These are phyloP conservation scores for Bolboschoenus planiculmis DNA, from an alignment of 176 grass and related monocot species.

Conservation along the genomic window DNA sequence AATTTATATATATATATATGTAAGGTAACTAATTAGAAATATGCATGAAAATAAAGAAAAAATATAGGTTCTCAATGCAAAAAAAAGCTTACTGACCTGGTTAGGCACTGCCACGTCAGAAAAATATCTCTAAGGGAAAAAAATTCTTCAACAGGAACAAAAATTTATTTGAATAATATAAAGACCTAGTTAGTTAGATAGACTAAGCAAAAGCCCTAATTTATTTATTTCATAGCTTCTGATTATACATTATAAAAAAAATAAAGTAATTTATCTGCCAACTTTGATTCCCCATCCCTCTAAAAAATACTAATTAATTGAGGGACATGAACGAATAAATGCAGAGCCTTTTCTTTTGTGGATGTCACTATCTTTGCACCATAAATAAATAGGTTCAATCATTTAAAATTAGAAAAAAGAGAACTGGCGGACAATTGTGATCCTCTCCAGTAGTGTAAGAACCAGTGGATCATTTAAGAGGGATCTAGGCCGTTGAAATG, in stretches of 20 bases:
- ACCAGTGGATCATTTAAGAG: too few species aligned
- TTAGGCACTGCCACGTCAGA: background rate
- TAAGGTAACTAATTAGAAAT: background rate
- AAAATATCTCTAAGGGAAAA: background rate
- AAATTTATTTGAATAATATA: background rate
- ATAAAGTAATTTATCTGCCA: constrained; percentile 1
- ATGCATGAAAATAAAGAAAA: background rate
- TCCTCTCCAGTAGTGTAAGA: background rate
- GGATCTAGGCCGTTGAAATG: background rate
- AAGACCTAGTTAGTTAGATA: background rate
- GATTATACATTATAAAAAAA: background rate
- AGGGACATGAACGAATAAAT: background rate
- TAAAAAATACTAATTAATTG: background rate
- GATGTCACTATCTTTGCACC: background rate
- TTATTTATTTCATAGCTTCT: background rate
- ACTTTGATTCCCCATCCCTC: background rate
- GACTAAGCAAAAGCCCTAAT: background rate
- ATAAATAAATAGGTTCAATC: constrained; percentile 13
- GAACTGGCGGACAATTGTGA: background rate
- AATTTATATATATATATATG: background rate
- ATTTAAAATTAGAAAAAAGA: constrained; percentile 14
- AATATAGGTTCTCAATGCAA: background rate
- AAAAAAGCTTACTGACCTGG: background rate
- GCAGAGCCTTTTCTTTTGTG: background rate
- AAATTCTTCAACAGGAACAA: background rate